A percentile compares a stretch with the other conserved stretches of the same genome.
These are phyloP conservation scores for Pythium vanterpoolii DNA, from an alignment of 352 stramenopile genomes.

Conservation along the genomic window DNA sequence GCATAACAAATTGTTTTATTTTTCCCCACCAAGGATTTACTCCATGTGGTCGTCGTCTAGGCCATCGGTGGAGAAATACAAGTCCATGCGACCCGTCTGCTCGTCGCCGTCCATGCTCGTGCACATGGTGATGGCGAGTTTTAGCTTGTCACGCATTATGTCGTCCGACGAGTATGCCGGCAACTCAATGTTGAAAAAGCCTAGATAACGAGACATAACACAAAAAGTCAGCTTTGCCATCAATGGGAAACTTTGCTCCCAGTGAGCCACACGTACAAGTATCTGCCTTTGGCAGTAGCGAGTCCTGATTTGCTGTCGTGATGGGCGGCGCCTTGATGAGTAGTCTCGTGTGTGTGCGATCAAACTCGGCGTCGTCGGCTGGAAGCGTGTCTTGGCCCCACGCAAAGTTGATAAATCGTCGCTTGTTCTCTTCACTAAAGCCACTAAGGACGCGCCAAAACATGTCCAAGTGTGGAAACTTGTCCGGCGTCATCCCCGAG, in stretches of 20 bases:
- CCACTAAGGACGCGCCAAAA: constrained; percentile 66
- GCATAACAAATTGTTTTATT: too few species aligned
- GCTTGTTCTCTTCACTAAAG: constrained; percentile 76
- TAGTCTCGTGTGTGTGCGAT: constrained; percentile 68
- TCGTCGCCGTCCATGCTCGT: constrained; percentile 84
- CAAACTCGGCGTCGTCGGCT: constrained; percentile 75
- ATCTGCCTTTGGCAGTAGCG: constrained; percentile 67
- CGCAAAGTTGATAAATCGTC: constrained; percentile 82
- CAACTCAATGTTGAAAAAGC: constrained; percentile 84
- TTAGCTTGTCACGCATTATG: constrained; percentile 65
- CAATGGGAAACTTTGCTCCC: not conserved
- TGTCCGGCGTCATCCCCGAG: constrained; percentile 67
- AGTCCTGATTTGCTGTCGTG: constrained; percentile 40
- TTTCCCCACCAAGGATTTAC: too few species aligned
- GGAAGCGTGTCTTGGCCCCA: constrained; percentile 81
- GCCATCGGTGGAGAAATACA: constrained; percentile 68
- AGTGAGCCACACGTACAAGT: constrained; percentile 42
- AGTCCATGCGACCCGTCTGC: constrained; percentile 57
- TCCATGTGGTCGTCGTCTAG: constrained; percentile 58
- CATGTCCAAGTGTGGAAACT: constrained; percentile 66
- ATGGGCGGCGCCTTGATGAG: constrained; percentile 63
- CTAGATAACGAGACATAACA: constrained; percentile 9
- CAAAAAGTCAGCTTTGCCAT: not conserved
- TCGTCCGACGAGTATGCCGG: constrained; percentile 70
- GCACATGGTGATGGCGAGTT: constrained; percentile 73